phyloP scores from a whole-genome alignment of 768 basidiomycete species.

The Phanerochaete sordida region DNA sequence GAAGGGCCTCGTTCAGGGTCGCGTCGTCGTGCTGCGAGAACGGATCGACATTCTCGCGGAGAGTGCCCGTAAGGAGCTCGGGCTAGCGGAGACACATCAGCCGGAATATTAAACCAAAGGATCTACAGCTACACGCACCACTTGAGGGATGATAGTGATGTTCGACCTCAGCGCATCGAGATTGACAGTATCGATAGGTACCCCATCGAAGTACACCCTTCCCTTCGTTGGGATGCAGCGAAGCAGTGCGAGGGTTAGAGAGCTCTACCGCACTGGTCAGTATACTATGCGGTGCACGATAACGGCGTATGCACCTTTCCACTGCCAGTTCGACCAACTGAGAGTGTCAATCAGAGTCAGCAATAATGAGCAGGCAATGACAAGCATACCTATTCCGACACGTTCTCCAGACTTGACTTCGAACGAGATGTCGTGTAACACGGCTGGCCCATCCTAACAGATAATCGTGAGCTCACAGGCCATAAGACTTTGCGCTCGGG shows the following conservation, averaged over 20 bases:
- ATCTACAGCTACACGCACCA: conserved; percentile 21
- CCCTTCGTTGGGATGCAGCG: conserved; percentile 48
- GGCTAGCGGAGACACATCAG: too few species aligned
- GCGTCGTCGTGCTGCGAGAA: conserved; percentile 33
- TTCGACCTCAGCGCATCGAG: conserved; percentile 39
- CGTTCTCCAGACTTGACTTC: too few species aligned
- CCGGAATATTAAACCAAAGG: not conserved
- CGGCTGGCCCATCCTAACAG: too few species aligned
- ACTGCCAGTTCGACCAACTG: too few species aligned
- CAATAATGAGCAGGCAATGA: too few species aligned
- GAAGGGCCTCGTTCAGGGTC: not conserved
- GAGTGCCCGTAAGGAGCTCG: conserved; percentile 49
- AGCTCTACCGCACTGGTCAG: too few species aligned
- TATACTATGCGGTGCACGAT: too few species aligned
- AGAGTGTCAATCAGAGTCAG: too few species aligned
- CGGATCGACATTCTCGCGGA: conserved; percentile 56
- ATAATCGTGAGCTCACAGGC: too few species aligned
- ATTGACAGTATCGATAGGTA: conserved; percentile 38
- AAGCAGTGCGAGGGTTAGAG: conserved; percentile 45
- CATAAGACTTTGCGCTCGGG: not conserved
- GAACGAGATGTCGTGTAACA: too few species aligned
- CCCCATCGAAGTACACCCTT: conserved; percentile 43
- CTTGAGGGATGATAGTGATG: conserved; percentile 29
- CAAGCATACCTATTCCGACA: too few species aligned
- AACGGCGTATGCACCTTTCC: too few species aligned